A percentile compares a stretch with the other conserved stretches of the same genome.
Conservation (phyloP, 257 asterid genomes). For the Solanum tarapatanum region DNA sequence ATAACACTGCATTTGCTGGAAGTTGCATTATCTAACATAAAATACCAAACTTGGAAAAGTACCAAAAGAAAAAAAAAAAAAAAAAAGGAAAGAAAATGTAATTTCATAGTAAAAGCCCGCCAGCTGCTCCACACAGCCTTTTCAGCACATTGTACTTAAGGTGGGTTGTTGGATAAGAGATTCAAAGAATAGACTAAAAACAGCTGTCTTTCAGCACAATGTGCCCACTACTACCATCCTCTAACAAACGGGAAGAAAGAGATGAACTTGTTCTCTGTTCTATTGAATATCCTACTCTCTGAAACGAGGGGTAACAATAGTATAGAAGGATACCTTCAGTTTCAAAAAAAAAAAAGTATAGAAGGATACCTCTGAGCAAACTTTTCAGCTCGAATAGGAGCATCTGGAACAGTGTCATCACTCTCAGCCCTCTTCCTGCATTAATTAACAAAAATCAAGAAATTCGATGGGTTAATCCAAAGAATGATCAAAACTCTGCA, state of each 20-base stretch:
- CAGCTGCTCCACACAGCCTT: neutral
- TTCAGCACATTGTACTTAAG: neutral
- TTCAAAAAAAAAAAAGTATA: neutral
- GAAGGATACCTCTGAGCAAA: slow-evolving; percentile 56
- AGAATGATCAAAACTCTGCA: neutral
- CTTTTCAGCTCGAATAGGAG: slow-evolving; percentile 65
- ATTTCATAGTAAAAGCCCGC: neutral
- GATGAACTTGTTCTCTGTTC: neutral
- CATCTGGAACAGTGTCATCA: slow-evolving; percentile 74
- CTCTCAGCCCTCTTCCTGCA: slow-evolving; percentile 79
- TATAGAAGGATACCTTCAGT: slow-evolving; percentile 24
- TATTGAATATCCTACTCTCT: neutral
- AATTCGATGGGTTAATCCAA: neutral
- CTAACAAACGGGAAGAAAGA: neutral
- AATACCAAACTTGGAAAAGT: neutral
- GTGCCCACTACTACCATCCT: neutral
- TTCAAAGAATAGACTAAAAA: neutral
- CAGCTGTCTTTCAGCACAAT: neutral
- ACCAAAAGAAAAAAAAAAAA: neutral
- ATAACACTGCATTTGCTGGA: neutral
- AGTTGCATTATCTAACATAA: neutral
- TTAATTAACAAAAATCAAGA: neutral
- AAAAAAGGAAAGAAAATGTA: neutral
- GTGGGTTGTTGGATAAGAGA: neutral
- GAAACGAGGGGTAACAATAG: neutral